Evolutionary conservation across 352 stramenopile species (phyloP).

Genomic region (Pythium sukuiense): DNA sequence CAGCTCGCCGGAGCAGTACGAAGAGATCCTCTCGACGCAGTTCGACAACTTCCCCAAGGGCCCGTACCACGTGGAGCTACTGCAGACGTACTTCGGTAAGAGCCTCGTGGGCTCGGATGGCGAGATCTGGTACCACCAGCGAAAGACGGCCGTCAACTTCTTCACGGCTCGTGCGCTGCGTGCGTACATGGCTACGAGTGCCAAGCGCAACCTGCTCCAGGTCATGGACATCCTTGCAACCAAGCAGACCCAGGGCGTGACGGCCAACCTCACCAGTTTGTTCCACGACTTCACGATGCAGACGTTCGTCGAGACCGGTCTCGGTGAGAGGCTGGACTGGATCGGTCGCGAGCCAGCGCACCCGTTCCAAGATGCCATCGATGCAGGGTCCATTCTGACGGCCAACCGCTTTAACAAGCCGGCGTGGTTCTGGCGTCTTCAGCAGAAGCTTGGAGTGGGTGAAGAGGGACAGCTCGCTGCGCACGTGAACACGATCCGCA

Average conservation of each 20-base stretch:
- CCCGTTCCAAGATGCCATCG: slow-evolving; percentile 50
- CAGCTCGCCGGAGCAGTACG: slow-evolving; percentile 19
- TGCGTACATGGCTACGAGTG: slow-evolving; percentile 18
- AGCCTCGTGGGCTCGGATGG: slow-evolving; percentile 28
- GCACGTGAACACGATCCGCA: slow-evolving; percentile 33
- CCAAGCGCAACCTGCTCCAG: slow-evolving; percentile 8
- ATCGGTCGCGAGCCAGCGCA: slow-evolving; percentile 35
- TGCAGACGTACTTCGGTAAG: slow-evolving; percentile 23
- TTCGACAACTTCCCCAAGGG: slow-evolving; percentile 36
- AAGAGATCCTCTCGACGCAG: slow-evolving; percentile 33
- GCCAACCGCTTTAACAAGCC: slow-evolving; percentile 47
- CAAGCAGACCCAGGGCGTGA: neutral
- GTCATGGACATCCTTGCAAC: slow-evolving; percentile 13
- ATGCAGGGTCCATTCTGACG: slow-evolving; percentile 30
- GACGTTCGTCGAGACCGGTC: slow-evolving; percentile 48
- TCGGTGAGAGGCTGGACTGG: slow-evolving; percentile 45
- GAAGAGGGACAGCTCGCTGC: slow-evolving; percentile 36
- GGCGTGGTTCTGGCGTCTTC: slow-evolving; percentile 49
- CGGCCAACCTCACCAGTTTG: slow-evolving; percentile 25
- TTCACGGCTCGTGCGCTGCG: slow-evolving; percentile 33
- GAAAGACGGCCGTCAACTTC: slow-evolving; percentile 30
- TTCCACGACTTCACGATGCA: slow-evolving; percentile 55
- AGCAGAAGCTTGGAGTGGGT: slow-evolving; percentile 40
- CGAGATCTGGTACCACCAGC: slow-evolving; percentile 33
- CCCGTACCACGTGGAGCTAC: slow-evolving; percentile 15